Base-by-base conservation (phyloP, 2,329 filamentous ascomycete species). In the Xylaria sp. region DNA sequence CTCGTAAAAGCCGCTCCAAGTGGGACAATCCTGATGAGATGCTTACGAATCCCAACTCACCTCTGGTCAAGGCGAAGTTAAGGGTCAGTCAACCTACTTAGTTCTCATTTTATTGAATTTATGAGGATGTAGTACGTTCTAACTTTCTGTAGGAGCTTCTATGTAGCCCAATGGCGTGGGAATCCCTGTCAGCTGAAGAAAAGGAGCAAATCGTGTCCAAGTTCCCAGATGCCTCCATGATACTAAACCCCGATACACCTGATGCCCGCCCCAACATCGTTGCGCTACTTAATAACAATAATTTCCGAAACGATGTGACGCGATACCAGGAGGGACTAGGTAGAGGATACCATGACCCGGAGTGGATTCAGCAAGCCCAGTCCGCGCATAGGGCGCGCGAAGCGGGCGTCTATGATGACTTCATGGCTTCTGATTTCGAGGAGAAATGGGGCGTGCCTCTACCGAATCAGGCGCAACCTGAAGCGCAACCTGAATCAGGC, bases 341-440 rank as follows among this genome's bases (percentile, higher is more conserved):
- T 5, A 77, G 79, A 43, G 87, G 87, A 3, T 82, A 81, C 41
- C 85, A 88, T 66, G 86, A 88, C 71, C 80, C 82, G 1, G 80
- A 82, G 15, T 89, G 87, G 87, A 81, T 89, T 8, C 78, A 75
- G 18, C 80, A 84, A 64, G 87, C 87, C 0, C 88, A 84, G 80
- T 75, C 76, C 3, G 87, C 87, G 0, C 85, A 88, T 69, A 79
- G 82, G 63, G 80, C 82, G 74, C 84, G 86, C 64, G 80, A 78
- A 60, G 75, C 79, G 0, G 87, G 87, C 4, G 79, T 84, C 1
- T 89, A 87, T 68, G 83, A 88, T 67, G 82, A 82, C 3, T 84
- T 82, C 61, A 77, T 86, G 36, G 76, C 80, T 10, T 73, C 77
- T 2, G 82, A 82, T 62, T 86, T 89, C 66, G 79, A 83, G 73